Conservation (phyloP, 2,329 filamentous ascomycete species). For the Coniochaeta prunicola region DNA sequence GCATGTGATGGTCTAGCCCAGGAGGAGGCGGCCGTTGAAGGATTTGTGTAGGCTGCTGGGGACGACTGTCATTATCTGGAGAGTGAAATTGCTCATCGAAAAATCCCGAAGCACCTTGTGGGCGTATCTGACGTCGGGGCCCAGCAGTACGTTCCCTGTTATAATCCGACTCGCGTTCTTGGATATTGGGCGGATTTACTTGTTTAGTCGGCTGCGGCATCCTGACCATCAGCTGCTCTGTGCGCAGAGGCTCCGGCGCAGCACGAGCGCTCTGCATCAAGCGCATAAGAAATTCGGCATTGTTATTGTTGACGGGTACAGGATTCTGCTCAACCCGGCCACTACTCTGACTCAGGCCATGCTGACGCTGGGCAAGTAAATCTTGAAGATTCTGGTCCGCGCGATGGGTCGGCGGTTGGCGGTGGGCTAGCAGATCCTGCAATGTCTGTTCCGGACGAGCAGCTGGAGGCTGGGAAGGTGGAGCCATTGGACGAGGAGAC, state of each 20-base stretch:
- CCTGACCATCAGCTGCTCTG: constrained; percentile 46
- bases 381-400: constrained; percentile 56
- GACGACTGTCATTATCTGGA: constrained; percentile 35
- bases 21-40: constrained; percentile 55
- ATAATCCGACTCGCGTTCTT: constrained; percentile 43
- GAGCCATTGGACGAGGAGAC: constrained; percentile 37
- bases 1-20: constrained; percentile 52
- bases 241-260: constrained; percentile 40
- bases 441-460: constrained; percentile 50
- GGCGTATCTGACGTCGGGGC: constrained; percentile 33
- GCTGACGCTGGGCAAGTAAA: constrained; percentile 47
- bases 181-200: constrained; percentile 35
- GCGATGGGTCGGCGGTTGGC: constrained; percentile 25
- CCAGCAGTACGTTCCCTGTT: constrained; percentile 29
- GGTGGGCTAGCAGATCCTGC: constrained; percentile 53
- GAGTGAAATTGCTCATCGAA: constrained; percentile 47
- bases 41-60: constrained; percentile 56
- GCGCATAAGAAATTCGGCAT: constrained; percentile 79
- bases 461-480: constrained; percentile 34
- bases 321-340: constrained; percentile 34
- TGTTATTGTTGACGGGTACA: constrained; percentile 41
- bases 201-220: constrained; percentile 45
- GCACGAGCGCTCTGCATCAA: constrained; percentile 60
- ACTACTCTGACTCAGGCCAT: constrained; percentile 42
- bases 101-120: constrained; percentile 41